Base-by-base conservation (phyloP, 306 rosid species). In the Vicia sativa region DNA sequence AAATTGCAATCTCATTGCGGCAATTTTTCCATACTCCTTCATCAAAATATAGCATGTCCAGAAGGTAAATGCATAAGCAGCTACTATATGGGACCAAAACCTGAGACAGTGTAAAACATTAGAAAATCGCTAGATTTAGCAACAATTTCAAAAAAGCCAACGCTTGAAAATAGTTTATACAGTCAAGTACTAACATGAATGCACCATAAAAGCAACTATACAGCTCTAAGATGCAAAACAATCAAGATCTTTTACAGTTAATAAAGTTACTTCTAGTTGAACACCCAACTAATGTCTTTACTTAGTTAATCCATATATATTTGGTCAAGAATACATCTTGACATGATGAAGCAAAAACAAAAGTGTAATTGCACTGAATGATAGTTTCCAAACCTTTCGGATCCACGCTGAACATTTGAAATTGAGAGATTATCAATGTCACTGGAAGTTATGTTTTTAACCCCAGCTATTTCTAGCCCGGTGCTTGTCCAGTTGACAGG, bases 361-460 rank as follows among this genome's bases (percentile, higher is more conserved):
- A 71, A 66, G 21, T 19, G 67, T 14, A 61, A 60, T 66, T 34
- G 44, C 54, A 77, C 37, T 64, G 65, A 74, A 77, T 57, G 15
- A 26, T 31, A 31, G 26, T 65, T 53, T 46, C 14, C 62, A 68
- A 64, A 93, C 99, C 99, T 90, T 46, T 75, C 54, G 18, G 97
- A 90, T 79, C 16, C 4, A 2, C 57, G 16, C 18, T 70, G 75
- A 54, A 93, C 71, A 48, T 93, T 93, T 4, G 98, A 93, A 76
- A 93, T 49, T 16, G 98, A 90, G 73, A 93, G 79, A 77, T 79
- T 86, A 74, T 93, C 98, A 46, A 90, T 86, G 80, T 93, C 87
- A 15, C 96, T 93, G 0, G 98, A 77, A 77, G 97, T 93, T 50
- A 82, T 77, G 74, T 90, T 88, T n/a, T 13, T 44, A 29, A 49